Evolutionary conservation across 169 alveolate genomes (phyloP).

Genomic region (Cryptosporidium bovis): DNA sequence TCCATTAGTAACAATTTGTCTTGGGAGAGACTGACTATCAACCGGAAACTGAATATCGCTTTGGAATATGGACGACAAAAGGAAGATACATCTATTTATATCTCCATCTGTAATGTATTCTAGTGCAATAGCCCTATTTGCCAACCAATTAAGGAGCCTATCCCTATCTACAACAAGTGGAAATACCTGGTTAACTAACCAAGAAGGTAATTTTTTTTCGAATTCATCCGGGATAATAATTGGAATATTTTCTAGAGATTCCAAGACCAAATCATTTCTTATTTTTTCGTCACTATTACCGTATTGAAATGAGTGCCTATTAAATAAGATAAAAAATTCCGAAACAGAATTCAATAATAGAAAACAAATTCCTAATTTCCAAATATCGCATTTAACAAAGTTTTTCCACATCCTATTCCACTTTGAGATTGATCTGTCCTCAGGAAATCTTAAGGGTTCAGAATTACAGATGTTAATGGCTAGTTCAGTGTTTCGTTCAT

Average conservation of each 20-base stretch:
- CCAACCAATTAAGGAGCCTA: conserved; percentile 49
- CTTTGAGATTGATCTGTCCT: not conserved
- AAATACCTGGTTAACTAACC: conserved; percentile 57
- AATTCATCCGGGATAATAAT: conserved; percentile 29
- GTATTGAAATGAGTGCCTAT: conserved; percentile 25
- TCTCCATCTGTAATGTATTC: conserved; percentile 64
- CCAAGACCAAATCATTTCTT: conserved; percentile 39
- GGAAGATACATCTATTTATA: conserved; percentile 30
- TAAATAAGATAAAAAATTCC: conserved; percentile 48
- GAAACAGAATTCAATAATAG: conserved; percentile 32
- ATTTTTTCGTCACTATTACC: conserved; percentile 37
- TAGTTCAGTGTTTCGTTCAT: not conserved
- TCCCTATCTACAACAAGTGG: conserved; percentile 44
- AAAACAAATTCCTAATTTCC: conserved; percentile 27
- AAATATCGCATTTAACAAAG: conserved; percentile 30
- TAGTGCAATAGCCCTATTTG: conserved; percentile 50
- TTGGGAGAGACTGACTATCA: conserved; percentile 22
- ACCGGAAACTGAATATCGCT: not conserved
- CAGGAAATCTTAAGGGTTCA: not conserved
- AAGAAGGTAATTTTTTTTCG: conserved; percentile 48
- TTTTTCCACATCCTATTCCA: conserved; percentile 19
- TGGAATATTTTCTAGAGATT: conserved; percentile 35
- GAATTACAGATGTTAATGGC: not conserved
- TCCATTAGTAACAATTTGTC: conserved; percentile 66
- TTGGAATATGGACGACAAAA: conserved; percentile 31